phyloP scores from a whole-genome alignment of 176 grass and related monocot species.

The Paspalum notatum region DNA sequence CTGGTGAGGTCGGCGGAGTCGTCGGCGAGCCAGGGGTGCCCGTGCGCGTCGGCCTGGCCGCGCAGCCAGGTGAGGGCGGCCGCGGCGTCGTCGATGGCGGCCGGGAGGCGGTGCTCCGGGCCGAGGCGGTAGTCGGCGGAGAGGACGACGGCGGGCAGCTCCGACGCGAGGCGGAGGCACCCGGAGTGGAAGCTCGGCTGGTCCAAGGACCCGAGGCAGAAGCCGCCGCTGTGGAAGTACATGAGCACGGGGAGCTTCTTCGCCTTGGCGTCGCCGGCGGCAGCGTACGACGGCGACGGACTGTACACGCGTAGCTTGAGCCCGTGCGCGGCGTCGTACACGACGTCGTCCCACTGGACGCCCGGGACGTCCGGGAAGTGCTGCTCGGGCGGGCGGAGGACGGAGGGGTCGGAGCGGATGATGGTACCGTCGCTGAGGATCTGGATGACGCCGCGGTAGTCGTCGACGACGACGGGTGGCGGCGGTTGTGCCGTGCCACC shows the following conservation, averaged over 20 bases:
- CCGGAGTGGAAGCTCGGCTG: slow-evolving; percentile 23
- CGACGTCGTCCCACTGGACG: slow-evolving; percentile 40
- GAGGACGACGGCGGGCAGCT: slow-evolving; percentile 42
- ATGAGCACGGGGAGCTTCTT: slow-evolving; percentile 45
- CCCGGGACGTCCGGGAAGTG: slow-evolving; percentile 16
- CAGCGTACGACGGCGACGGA: background rate
- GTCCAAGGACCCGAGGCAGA: slow-evolving; percentile 18
- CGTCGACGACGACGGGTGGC: slow-evolving; percentile 23
- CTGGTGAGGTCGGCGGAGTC: slow-evolving; percentile 33
- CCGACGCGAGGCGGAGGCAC: slow-evolving; percentile 37
- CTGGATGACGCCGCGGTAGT: slow-evolving; percentile 33
- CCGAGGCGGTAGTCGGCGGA: slow-evolving; percentile 67
- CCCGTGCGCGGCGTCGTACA: slow-evolving; percentile 29
- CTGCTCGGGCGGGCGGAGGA: background rate
- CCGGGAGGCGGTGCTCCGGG: slow-evolving; percentile 61
- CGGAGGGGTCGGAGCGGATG: slow-evolving; percentile 20
- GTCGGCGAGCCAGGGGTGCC: slow-evolving; percentile 33
- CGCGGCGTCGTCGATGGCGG: slow-evolving; percentile 53
- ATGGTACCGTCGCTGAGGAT: slow-evolving; percentile 40
- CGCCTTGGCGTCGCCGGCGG: background rate
- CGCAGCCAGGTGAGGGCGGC: slow-evolving; percentile 31
- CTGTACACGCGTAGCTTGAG: slow-evolving; percentile 26
- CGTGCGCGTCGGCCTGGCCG: background rate
- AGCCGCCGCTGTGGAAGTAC: slow-evolving; percentile 47
- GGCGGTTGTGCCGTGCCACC: background rate